A percentile compares a stretch with the other conserved stretches of the same genome.
Evolutionary conservation across 306 rosid species (phyloP).

Genomic region (Bauhinia variegata): DNA sequence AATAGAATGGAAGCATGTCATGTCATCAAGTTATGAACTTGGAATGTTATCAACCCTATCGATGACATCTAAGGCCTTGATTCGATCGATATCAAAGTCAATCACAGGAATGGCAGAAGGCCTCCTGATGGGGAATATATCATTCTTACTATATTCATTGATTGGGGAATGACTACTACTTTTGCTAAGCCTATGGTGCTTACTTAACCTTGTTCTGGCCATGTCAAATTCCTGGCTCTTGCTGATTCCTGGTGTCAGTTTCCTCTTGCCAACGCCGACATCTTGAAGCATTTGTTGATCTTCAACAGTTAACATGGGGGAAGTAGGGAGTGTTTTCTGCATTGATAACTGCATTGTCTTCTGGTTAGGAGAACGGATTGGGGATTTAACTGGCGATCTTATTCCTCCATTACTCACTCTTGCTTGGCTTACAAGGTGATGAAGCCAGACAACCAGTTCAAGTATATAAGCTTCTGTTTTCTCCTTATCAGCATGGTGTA

Average conservation of each 20-base stretch:
- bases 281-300: conserved; percentile 91
- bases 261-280: conserved; percentile 80
- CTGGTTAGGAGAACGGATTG: conserved; percentile 76
- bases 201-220: conserved; percentile 67
- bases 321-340: conserved; percentile 52
- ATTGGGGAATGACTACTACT: conserved; percentile 91
- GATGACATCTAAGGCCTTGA: conserved; percentile 46
- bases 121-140: conserved; percentile 64
- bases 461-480: conserved; percentile 81
- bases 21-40: too few relatives aligned
- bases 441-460: conserved; percentile 92
- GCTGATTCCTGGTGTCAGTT: conserved; percentile 89
- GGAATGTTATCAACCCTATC: conserved; percentile 14
- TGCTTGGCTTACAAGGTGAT: conserved; percentile 81
- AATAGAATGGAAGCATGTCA: too few relatives aligned
- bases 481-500: conserved; percentile 90
- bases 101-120: conserved; percentile 73
- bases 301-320: conserved; percentile 75
- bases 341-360: conserved; percentile 47
- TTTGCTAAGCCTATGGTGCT: conserved; percentile 83
- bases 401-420: conserved; percentile 70
- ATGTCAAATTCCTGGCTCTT: conserved; percentile 94
- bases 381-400: conserved; percentile 92
- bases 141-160: conserved; percentile 56
- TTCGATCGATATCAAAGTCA: conserved; percentile 70